Percentiles rank a stretch among this genome's conserved stretches.
Conservation (phyloP, 306 rosid genomes). For the Pterocarpus macrocarpus region DNA sequence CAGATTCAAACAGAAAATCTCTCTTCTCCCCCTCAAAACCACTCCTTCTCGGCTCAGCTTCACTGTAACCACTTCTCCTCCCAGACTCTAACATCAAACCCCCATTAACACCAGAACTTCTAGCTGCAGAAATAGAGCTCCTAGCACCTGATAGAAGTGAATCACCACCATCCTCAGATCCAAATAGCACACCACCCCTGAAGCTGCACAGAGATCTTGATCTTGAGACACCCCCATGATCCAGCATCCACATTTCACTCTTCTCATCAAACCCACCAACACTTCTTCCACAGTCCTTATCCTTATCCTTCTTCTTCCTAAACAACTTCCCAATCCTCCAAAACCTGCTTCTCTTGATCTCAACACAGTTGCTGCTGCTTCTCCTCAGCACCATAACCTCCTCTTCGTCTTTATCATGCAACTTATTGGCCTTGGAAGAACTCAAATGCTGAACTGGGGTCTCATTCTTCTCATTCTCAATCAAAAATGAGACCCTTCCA, state of each 20-base stretch:
- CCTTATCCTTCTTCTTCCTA: constrained; percentile 72
- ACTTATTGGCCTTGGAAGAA: constrained; percentile 46
- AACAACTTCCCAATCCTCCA: constrained; percentile 85
- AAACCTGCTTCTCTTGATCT: constrained; percentile 68
- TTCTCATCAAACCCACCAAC: constrained; percentile 81
- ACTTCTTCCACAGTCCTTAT: constrained; percentile 73
- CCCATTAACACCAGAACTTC: constrained; percentile 91
- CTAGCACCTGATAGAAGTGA: constrained; percentile 78
- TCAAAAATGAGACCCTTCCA: constrained; percentile 88
- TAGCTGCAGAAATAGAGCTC: constrained; percentile 93
- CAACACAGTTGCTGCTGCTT: constrained; percentile 81
- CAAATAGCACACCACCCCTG: constrained; percentile 72
- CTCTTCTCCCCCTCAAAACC: constrained; percentile 69
- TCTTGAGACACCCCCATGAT: constrained; percentile 76
- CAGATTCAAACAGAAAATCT: constrained; percentile 55
- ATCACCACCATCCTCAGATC: constrained; percentile 89
- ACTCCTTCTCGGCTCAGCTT: constrained; percentile 89
- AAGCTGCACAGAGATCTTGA: constrained; percentile 95
- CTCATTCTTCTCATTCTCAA: constrained; percentile 81
- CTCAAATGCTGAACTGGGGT: constrained; percentile 45
- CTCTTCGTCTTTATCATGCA: constrained; percentile 62
- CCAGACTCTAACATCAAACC: constrained; percentile 82
- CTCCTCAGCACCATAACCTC: constrained; percentile 62
- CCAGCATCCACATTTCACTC: constrained; percentile 69
- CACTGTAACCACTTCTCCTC: constrained; percentile 91